Evolutionary conservation across 108 stramenopile species (phyloP).

Genomic region (Poteriospumella lacustris): DNA sequence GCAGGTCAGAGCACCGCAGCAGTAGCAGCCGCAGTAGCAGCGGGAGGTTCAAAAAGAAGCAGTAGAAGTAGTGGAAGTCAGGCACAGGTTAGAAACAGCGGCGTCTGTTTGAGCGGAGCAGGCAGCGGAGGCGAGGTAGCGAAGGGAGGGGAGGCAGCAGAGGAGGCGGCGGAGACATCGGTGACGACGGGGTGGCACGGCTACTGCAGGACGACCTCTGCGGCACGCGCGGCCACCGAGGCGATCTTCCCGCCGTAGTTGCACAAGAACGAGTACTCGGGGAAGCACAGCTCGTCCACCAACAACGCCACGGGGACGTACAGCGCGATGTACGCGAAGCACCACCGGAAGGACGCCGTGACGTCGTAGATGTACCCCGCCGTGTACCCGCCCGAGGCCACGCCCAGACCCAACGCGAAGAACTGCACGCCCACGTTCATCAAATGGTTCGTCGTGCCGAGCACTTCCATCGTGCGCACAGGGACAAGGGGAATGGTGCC

Average conservation of each 20-base stretch:
- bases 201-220: too few species aligned
- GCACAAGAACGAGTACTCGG: neutral
- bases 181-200: too few species aligned
- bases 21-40: too few species aligned
- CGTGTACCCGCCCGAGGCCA: neutral
- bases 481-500: neutral
- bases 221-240: too few species aligned
- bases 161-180: too few species aligned
- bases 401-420: neutral
- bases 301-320: neutral
- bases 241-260: neutral
- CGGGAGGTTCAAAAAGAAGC: too few species aligned
- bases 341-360: neutral
- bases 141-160: too few species aligned
- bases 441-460: neutral
- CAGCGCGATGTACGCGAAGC: neutral
- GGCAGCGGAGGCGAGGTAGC: too few species aligned
- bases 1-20: too few species aligned
- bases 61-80: too few species aligned
- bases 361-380: neutral
- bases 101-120: too few species aligned
- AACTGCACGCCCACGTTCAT: neutral
- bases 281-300: neutral
- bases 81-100: too few species aligned
- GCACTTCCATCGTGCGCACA: neutral